Conservation (phyloP, 164 flowering plant species). For the Brasenia schreberi region DNA sequence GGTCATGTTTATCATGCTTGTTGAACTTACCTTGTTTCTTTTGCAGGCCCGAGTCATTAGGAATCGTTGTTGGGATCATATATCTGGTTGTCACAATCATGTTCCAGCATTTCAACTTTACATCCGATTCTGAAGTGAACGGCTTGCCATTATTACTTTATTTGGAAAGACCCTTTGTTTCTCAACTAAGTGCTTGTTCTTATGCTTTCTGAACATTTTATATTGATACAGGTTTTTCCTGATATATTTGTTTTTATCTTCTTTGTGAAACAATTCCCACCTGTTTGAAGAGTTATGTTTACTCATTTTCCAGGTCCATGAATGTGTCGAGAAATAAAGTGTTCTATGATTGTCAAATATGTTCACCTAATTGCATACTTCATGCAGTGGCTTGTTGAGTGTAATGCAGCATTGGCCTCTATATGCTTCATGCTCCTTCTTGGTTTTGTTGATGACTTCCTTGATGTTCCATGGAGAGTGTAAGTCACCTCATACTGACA, state of each 20-base stretch:
- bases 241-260: too few species aligned
- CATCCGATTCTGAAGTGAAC: slow-evolving; percentile 76
- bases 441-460: slow-evolving; percentile 97
- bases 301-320: too few species aligned
- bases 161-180: background rate
- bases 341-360: too few species aligned
- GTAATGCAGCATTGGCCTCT: slow-evolving; percentile 86
- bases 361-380: background rate
- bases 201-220: too few species aligned
- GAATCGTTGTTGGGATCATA: slow-evolving; percentile 78
- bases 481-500: slow-evolving; percentile 21
- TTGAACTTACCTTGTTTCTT: slow-evolving; percentile 1
- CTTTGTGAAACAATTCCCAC: too few species aligned
- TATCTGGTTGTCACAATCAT: slow-evolving; percentile 62
- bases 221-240: too few species aligned
- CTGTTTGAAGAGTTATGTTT: too few species aligned
- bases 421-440: slow-evolving; percentile 89
- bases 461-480: slow-evolving; percentile 98
- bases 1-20: background rate
- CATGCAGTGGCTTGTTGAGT: slow-evolving; percentile 94
- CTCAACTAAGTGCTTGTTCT: too few species aligned
- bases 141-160: background rate
- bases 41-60: slow-evolving; percentile 92
- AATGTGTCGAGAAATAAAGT: too few species aligned
- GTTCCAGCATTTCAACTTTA: slow-evolving; percentile 75